Base-by-base conservation (phyloP, 441 rosid species). In the Sinapis alba region DNA sequence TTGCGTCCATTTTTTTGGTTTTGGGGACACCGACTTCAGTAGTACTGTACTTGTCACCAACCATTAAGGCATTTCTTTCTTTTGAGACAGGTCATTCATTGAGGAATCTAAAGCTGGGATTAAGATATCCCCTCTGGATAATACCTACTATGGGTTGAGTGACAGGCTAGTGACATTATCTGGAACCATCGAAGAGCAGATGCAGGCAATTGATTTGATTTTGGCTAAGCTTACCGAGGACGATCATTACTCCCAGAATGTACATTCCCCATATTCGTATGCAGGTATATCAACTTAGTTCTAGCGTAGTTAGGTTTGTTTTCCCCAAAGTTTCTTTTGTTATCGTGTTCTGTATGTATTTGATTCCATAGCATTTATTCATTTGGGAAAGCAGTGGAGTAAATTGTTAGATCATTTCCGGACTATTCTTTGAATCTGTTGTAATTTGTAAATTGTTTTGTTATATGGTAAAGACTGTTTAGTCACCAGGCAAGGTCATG, bases 91-190 rank as follows among this genome's bases (percentile, higher is more conserved):
- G 91, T 96, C 98, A 67, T 96, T 96, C 83, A 93, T 93, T 76
- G 99, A 96, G 70, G 97, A 86, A 19, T 96, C 99, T 73, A 94
- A 87, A 83, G 99, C 98, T 74, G 86, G 90, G 79, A 96, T 96
- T 76, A 96, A 93, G 86, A 90, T 96, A 80, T 90, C 99, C 64
- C 94, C 97, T 34, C 90, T 84, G 83, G 99, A 96, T 80, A 87
- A 86, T 79, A 93, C 86, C 83, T 93, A 83, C 76, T 89, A 87
- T 82, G 97, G 98, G 73, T 64, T 90, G 87, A 93, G 81, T 84
- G 99, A 96, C 84, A 86, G 99, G 86, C 89, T 96, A 50, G 98
- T 96, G 83, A 93, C 97, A 23, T 73, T 96, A 76, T 79, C 90
- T 36, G 99, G 99, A 59, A 87, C 89, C 73, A 79, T 93, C 69